These are phyloP conservation scores for Xylaria sp. DNA, from an alignment of 2,329 filamentous ascomycete genomes.

Conservation along the genomic window DNA sequence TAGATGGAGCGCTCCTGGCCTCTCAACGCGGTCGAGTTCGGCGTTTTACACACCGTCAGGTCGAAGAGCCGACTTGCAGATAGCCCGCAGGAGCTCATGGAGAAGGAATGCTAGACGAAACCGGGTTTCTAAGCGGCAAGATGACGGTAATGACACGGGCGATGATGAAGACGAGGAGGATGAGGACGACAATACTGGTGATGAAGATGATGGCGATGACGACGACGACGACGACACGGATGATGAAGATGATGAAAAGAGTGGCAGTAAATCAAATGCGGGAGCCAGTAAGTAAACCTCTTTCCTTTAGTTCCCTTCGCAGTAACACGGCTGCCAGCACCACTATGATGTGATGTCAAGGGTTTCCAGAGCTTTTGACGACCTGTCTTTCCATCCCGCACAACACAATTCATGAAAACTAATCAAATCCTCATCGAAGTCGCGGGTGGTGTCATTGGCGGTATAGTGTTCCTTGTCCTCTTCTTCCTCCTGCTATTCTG, in stretches of 20 bases:
- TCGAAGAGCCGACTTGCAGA: not conserved
- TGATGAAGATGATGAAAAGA: slow-evolving; percentile 24
- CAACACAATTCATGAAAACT: not conserved
- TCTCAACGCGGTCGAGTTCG: not conserved
- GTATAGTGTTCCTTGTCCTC: slow-evolving; percentile 8
- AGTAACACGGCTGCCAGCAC: not conserved
- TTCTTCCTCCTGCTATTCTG: slow-evolving; percentile 19
- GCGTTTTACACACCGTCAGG: not conserved
- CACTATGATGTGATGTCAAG: not conserved
- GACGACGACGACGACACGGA: slow-evolving; percentile 18
- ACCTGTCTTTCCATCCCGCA: not conserved
- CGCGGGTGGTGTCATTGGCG: slow-evolving; percentile 22
- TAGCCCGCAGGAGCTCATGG: not conserved
- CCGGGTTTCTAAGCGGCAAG: not conserved
- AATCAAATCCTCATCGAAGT: not conserved
- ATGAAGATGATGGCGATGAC: slow-evolving; percentile 16
- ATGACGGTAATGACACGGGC: slow-evolving; percentile 2
- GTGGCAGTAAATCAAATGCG: not conserved
- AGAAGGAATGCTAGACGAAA: not conserved
- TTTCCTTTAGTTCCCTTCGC: too few species aligned
- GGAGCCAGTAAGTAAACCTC: slow-evolving; percentile 15
- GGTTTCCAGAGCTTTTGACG: not conserved
- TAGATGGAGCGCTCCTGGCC: not conserved
- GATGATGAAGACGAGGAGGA: slow-evolving; percentile 13
- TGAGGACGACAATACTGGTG: slow-evolving; percentile 28